phyloP scores from a whole-genome alignment of 2,329 filamentous ascomycete genomes.

The Colletotrichum sidae region DNA sequence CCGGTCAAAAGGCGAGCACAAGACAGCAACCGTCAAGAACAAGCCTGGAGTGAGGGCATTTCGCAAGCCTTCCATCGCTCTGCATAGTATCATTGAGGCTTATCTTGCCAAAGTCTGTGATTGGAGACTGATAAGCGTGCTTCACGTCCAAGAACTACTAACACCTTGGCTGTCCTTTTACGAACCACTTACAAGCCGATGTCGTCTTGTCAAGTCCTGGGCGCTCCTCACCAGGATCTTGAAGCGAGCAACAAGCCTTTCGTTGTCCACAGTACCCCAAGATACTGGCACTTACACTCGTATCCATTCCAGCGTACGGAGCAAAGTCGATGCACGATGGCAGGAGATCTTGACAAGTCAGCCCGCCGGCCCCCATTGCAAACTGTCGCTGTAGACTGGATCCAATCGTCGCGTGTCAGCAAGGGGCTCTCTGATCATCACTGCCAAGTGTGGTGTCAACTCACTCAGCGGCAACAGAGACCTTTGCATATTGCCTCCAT shows the following conservation, averaged over 20 bases:
- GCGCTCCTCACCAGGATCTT: neutral
- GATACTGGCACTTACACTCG: neutral
- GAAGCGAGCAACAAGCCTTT: slow-evolving; percentile 20
- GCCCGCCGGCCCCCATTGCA: too few relatives aligned
- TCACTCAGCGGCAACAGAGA: neutral
- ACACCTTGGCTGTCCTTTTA: slow-evolving; percentile 21
- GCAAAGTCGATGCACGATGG: neutral
- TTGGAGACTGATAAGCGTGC: slow-evolving; percentile 33
- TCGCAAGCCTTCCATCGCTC: neutral
- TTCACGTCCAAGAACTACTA: slow-evolving; percentile 26
- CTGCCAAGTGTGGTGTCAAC: slow-evolving; percentile 19
- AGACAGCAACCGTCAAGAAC: neutral
- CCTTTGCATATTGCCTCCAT: neutral
- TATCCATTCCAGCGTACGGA: neutral
- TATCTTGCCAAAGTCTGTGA: slow-evolving; percentile 8
- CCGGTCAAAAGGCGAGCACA: neutral
- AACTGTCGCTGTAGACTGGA: too few relatives aligned
- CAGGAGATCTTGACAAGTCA: neutral
- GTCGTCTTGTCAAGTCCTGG: slow-evolving; percentile 5
- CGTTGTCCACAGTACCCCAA: neutral
- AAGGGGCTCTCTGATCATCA: neutral
- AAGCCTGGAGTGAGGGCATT: neutral
- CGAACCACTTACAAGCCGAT: slow-evolving; percentile 14
- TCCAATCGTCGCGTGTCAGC: neutral
- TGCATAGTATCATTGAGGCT: neutral